A percentile compares a stretch with the other conserved stretches of the same genome.
Conservation (phyloP, 768 basidiomycete species). For the Lactifluus pinguis region DNA sequence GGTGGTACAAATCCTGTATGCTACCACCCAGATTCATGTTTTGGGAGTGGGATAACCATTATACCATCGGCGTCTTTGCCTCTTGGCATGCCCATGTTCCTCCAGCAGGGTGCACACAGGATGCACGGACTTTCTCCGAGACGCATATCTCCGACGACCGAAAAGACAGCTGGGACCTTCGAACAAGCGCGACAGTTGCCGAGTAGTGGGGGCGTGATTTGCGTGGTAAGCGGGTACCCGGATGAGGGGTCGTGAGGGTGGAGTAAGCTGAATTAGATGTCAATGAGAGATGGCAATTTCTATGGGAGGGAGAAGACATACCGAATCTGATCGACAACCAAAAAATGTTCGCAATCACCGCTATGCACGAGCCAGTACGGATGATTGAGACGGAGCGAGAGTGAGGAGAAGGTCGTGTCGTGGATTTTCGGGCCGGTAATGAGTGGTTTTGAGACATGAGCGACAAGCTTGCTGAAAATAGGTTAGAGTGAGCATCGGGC, state of each 20-base stretch:
- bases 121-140: conserved; percentile 73
- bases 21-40: conserved; percentile 33
- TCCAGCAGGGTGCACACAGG: conserved; percentile 69
- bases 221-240: conserved; percentile 61
- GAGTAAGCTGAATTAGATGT: conserved; percentile 36
- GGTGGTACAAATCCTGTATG: neutral
- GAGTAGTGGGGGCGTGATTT: conserved; percentile 51
- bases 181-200: conserved; percentile 61
- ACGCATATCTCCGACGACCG: conserved; percentile 61
- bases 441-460: conserved; percentile 29
- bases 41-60: conserved; percentile 44
- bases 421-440: conserved; percentile 32
- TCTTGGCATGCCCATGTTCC: conserved; percentile 48
- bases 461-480: conserved; percentile 38
- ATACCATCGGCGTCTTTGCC: conserved; percentile 33
- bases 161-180: conserved; percentile 60
- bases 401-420: conserved; percentile 42
- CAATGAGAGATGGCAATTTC: neutral
- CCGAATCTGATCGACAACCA: conserved; percentile 70
- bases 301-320: conserved; percentile 20
- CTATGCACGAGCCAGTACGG: conserved; percentile 80
- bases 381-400: conserved; percentile 55
- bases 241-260: conserved; percentile 47
- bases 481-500: neutral
- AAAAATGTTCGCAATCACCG: conserved; percentile 76